Evolutionary conservation across 129 eudicot genomes (phyloP), one percentile per base, ranked within the genome.

Genomic region (Arctium minus): DNA sequence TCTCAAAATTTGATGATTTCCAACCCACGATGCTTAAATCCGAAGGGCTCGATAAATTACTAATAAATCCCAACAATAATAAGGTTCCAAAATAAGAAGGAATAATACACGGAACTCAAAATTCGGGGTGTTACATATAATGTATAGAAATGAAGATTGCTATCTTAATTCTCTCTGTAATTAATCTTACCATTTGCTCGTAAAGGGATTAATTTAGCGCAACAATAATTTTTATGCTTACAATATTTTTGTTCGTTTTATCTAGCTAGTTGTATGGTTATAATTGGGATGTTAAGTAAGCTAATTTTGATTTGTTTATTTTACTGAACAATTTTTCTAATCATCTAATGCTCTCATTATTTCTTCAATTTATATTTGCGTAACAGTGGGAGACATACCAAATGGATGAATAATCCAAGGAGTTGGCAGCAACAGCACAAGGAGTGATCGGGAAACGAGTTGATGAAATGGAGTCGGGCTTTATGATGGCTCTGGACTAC

Each of bases 361-460:
- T 39, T 3, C 1, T 60, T 38, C 60, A 50, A 76, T n/a, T n/a
- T 71, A 35, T 83, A 29, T 48, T 48, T 84, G 48, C 77, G 22
- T 72, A 72, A 82, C 86, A 96, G 98, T 93, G 84, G 98, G 93
- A 87, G 97, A 96, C 80, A n/a, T 92, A 93, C 89, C 92, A 96
- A 84, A 96, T 96, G 99, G 99, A 96, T 44, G 97, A 89, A 83
- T 90, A 92, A 83, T 90, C 95, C 8, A 97, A 93, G 88, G 95
- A 93, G 64, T 86, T 90, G 76, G 99, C 99, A 0, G 97, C 93
- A 65, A 97, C 97, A 80, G 99, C 98, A n/a, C 99, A 96, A 82
- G 99, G 98, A 82, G 99, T 96, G 64, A 96, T 96, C 6, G 99
- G 99, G 70, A 96, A 96, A 93, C 92, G 99, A 82, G 99, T 93